A percentile compares a stretch with the other conserved stretches of the same genome.
These are phyloP conservation scores for Escovopsis sp. DNA, from an alignment of 2,329 filamentous ascomycete genomes.

Conservation along the genomic window DNA sequence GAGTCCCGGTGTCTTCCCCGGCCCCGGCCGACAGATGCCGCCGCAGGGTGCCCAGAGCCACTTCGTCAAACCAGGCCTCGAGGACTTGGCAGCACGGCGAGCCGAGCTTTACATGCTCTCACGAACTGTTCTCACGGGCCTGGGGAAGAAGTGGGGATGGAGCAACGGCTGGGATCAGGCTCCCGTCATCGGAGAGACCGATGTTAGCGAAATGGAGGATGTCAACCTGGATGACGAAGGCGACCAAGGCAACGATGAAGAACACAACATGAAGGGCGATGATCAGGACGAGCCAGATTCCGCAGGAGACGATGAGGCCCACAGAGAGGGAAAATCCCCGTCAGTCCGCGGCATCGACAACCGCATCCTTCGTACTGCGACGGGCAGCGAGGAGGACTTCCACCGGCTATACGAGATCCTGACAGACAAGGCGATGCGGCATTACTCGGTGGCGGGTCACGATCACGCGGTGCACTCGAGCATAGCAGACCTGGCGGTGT, in stretches of 20 bases:
- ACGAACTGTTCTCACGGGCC: constrained; percentile 60
- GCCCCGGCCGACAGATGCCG: constrained; percentile 25
- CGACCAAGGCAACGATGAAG: constrained; percentile 20
- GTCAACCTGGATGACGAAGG: constrained; percentile 36
- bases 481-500: constrained; percentile 70
- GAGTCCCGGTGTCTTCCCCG: constrained; percentile 40
- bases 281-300: neutral
- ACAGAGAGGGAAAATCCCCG: constrained; percentile 5
- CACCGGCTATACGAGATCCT: constrained; percentile 56
- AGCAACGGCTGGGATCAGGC: constrained; percentile 58
- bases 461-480: constrained; percentile 62
- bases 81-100: constrained; percentile 68
- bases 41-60: constrained; percentile 23
- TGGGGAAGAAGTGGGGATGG: constrained; percentile 62
- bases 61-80: constrained; percentile 50
- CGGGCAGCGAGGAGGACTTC: constrained; percentile 49
- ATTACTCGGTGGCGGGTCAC: constrained; percentile 69
- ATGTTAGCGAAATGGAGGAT: constrained; percentile 38
- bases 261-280: neutral
- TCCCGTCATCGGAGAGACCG: constrained; percentile 31
- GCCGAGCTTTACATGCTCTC: constrained; percentile 73
- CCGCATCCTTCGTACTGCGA: constrained; percentile 42
- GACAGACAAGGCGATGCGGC: constrained; percentile 71
- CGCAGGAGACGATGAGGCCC: constrained; percentile 5
- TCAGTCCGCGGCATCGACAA: constrained; percentile 24